Base-by-base conservation (phyloP, 225 moss, liverwort and hornwort genomes). In the Marchantia polymorpha region DNA sequence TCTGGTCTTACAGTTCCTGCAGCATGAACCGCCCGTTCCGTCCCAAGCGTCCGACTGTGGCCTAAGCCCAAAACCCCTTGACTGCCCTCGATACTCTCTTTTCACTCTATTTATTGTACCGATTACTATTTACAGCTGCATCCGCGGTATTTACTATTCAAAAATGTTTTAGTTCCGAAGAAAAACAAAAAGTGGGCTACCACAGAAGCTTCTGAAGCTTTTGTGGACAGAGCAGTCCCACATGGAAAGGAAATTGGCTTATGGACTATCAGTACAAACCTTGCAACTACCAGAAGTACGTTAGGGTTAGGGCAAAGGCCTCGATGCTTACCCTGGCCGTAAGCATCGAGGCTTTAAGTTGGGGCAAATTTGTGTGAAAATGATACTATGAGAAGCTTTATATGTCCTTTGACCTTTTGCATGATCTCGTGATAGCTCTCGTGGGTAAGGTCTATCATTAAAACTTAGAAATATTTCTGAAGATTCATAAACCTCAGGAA, bases 321-420 rank as follows among this genome's bases (percentile, higher is more conserved):
- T 86, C 54, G 82, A 80, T 54, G 54, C 48, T 16, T 30, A 46
- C 78, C n/a, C n/a, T n/a, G 50, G 85, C 85, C 23, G 85, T 84
- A 81, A 67, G 29, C 52, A 23, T 10, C 23, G 52, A 25, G 68
- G 19, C 47, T 48, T 69, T 9, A 69, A 69, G 48, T 31, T 17
- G 22, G 23, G n/a, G 23, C 9, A 61, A 5, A 61, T 7, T 3
- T 17, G 7, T 61, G 22, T 8, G n/a, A 19, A 23, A 2, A 61
- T 23, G 61, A 17, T 8, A 23, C 23, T 9, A 61, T 61, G n/a
- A 61, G 39, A 61, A 19, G 7, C 1, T 61, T 5, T 6, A 5
- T n/a, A n/a, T n/a, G n/a, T n/a, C n/a, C n/a, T 61, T 3, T 10
- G 23, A 1, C 9, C 5, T 61, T 61, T 10, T 61, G 22, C 3